phyloP scores from a whole-genome alignment of 306 rosid genomes.

The apple (Malus domestica) region ASM211411v1 NC_041793.1:16650001-16650500 shows the following conservation, averaged over 20 bases:
- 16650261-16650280: slow-evolving; percentile 89
- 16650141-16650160: too few relatives aligned
- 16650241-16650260: not conserved
- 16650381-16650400: slow-evolving; percentile 57
- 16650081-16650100: slow-evolving; percentile 52
- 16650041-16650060: slow-evolving; percentile 14
- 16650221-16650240: too few relatives aligned
- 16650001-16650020: not conserved
- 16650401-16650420: not conserved
- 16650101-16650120: slow-evolving; percentile 92
- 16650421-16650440: too few relatives aligned
- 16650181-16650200: too few relatives aligned
- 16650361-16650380: slow-evolving; percentile 97
- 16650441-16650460: not conserved
- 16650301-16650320: slow-evolving; percentile 94
- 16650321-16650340: slow-evolving; percentile 88
- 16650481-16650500: too few relatives aligned
- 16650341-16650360: too few relatives aligned
- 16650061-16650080: slow-evolving; percentile 9
- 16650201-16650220: too few relatives aligned
- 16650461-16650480: too few relatives aligned
- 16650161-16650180: too few relatives aligned
- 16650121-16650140: slow-evolving; percentile 86
- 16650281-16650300: slow-evolving; percentile 92
- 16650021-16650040: not conserved